Conservation (phyloP, 164 flowering plant species). For the Vitis cinerea region DNA sequence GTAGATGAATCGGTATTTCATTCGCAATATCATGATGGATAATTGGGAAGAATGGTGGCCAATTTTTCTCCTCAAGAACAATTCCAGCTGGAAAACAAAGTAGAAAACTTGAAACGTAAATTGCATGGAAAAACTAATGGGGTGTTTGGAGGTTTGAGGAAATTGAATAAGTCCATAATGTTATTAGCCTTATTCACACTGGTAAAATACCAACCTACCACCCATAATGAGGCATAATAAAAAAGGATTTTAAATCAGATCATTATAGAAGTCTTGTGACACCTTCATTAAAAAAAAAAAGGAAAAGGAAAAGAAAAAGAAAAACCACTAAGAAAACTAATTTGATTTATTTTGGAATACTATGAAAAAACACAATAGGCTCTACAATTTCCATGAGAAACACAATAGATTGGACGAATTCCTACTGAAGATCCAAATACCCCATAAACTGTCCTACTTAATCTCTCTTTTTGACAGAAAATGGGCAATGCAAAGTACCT, state of each 20-base stretch:
- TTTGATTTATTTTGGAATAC: background rate
- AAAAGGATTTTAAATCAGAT: background rate
- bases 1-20: constrained; percentile 87
- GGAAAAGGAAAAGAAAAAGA: background rate
- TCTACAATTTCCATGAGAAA: background rate
- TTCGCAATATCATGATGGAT: constrained; percentile 94
- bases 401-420: background rate
- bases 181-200: background rate
- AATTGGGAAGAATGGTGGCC: constrained; percentile 91
- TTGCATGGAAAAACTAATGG: background rate
- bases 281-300: background rate
- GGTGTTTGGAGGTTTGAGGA: too few species aligned
- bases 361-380: background rate
- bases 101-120: constrained; percentile 1
- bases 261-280: background rate
- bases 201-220: too few species aligned
- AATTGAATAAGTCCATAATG: too few species aligned
- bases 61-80: constrained; percentile 79
- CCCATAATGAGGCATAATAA: too few species aligned
- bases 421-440: background rate
- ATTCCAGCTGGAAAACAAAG: constrained; percentile 72
- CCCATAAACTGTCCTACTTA: background rate
- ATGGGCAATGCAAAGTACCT: constrained; percentile 40
- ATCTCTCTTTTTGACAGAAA: background rate
- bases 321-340: background rate